phyloP scores from a whole-genome alignment of 345 rosid species.

The Raphanus raphanistrum region DNA sequence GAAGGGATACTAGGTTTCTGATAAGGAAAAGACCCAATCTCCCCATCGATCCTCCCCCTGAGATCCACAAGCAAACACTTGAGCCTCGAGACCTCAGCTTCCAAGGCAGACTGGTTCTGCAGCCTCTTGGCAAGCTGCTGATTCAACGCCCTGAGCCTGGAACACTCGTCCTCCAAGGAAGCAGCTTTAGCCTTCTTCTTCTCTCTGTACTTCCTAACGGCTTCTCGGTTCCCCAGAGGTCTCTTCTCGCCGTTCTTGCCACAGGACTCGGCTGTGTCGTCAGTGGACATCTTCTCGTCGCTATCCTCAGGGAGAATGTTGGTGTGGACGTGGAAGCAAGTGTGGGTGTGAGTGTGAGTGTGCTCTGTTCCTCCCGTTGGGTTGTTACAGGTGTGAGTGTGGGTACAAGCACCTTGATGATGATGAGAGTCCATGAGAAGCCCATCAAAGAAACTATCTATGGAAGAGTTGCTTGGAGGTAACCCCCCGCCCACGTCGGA shows the following conservation, averaged over 20 bases:
- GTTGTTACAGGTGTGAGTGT: slow-evolving; percentile 89
- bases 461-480: slow-evolving; percentile 67
- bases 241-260: slow-evolving; percentile 56
- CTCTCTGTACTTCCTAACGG: slow-evolving; percentile 94
- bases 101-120: slow-evolving; percentile 84
- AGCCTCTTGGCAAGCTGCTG: slow-evolving; percentile 82
- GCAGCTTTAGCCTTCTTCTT: slow-evolving; percentile 95
- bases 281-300: slow-evolving; percentile 66
- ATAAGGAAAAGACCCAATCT: slow-evolving; percentile 92
- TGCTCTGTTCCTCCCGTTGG: slow-evolving; percentile 79
- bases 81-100: slow-evolving; percentile 83
- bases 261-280: slow-evolving; percentile 73
- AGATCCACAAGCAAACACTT: slow-evolving; percentile 98
- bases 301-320: slow-evolving; percentile 58
- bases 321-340: slow-evolving; percentile 91
- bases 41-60: slow-evolving; percentile 96
- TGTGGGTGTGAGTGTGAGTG: slow-evolving; percentile 61
- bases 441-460: slow-evolving; percentile 77
- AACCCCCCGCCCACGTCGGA: slow-evolving; percentile 63
- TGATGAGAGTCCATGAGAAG: slow-evolving; percentile 63
- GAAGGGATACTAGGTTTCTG: slow-evolving; percentile 59
- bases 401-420: slow-evolving; percentile 65
- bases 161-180: slow-evolving; percentile 83
- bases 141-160: slow-evolving; percentile 65
- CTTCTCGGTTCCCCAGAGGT: slow-evolving; percentile 83